These are phyloP conservation scores for Epicoccum nigrum DNA, from an alignment of 2,329 filamentous ascomycete genomes.

Conservation along the genomic window DNA sequence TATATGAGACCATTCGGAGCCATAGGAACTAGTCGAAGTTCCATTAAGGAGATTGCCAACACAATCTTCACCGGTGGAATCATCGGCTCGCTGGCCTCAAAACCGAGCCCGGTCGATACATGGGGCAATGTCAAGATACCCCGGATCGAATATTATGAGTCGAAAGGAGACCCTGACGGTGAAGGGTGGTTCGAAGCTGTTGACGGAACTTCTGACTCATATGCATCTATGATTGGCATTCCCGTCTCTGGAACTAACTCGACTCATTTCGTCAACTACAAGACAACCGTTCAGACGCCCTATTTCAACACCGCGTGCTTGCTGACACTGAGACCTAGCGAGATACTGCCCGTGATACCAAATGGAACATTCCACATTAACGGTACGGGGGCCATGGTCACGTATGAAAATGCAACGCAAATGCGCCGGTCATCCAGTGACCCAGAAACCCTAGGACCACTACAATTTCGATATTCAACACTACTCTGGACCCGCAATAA, in stretches of 20 bases:
- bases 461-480: background rate
- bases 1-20: background rate
- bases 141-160: background rate
- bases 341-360: background rate
- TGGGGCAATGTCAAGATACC: background rate
- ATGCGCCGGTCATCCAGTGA: background rate
- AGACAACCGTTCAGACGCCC: background rate
- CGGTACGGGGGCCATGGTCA: background rate
- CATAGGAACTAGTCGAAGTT: background rate
- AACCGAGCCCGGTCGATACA: background rate
- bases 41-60: background rate
- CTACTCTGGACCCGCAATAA: background rate
- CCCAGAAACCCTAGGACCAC: background rate
- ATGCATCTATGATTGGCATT: background rate
- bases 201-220: background rate
- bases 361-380: background rate
- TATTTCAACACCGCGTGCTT: background rate
- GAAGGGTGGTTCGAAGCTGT: background rate
- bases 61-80: background rate
- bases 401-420: background rate
- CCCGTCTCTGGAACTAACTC: background rate
- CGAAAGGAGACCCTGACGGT: background rate
- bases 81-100: background rate
- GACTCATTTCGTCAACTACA: background rate
- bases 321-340: background rate